These are phyloP conservation scores for Thalassiosira mediterranea DNA, from an alignment of 352 stramenopile genomes.

Conservation along the genomic window DNA sequence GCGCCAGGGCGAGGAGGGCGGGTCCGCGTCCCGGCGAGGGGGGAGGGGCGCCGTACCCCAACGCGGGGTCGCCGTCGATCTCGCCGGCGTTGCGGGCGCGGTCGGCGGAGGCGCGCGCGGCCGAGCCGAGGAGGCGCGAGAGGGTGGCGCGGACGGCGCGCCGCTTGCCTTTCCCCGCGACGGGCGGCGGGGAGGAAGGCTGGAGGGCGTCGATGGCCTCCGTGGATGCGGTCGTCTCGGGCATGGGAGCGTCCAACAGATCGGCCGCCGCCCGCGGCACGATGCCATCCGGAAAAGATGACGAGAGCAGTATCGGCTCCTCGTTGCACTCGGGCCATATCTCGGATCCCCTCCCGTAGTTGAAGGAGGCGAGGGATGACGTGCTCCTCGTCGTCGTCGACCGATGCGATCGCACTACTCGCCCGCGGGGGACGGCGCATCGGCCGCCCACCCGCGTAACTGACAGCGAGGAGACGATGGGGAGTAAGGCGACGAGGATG, in stretches of 20 bases:
- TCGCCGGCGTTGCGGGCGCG: slow-evolving; percentile 14
- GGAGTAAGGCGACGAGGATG: too few relatives aligned
- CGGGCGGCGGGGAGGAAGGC: background rate
- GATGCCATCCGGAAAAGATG: slow-evolving; percentile 71
- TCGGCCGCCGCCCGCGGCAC: slow-evolving; percentile 57
- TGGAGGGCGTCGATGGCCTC: background rate
- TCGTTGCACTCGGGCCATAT: slow-evolving; percentile 76
- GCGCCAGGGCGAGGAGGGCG: slow-evolving; percentile 36
- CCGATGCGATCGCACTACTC: too few relatives aligned
- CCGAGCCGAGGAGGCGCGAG: slow-evolving; percentile 45
- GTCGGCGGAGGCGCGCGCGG: slow-evolving; percentile 40
- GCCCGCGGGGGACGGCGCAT: too few relatives aligned
- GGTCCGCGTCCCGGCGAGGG: slow-evolving; percentile 41
- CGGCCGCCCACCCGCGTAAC: too few relatives aligned
- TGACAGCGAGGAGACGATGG: too few relatives aligned
- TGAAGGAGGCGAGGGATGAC: background rate
- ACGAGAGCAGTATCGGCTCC: slow-evolving; percentile 54
- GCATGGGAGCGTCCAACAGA: slow-evolving; percentile 19
- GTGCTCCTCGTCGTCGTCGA: background rate
- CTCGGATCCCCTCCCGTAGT: slow-evolving; percentile 69
- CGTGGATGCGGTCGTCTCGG: too few relatives aligned
- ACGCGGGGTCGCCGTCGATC: slow-evolving; percentile 1
- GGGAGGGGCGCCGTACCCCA: background rate
- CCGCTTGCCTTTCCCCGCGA: slow-evolving; percentile 23
- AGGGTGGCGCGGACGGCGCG: slow-evolving; percentile 31